Evolutionary conservation across 345 rosid species (phyloP).

Genomic region (Jatropha curcas): DNA sequence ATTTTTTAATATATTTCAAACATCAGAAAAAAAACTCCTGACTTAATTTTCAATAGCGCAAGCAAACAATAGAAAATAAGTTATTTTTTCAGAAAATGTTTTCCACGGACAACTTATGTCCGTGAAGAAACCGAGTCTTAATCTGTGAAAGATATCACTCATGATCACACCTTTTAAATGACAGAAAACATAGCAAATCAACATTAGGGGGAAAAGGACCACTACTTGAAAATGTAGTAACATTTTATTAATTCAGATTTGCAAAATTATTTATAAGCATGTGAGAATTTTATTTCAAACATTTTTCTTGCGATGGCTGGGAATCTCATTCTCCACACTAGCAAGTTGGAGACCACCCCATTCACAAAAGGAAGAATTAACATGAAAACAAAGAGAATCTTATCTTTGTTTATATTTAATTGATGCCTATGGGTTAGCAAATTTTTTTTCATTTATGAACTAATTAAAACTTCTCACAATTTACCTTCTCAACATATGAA

Average conservation of each 20-base stretch:
- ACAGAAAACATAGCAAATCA: not conserved
- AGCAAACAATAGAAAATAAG: no score
- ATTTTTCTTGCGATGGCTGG: not conserved
- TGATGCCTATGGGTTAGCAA: not conserved
- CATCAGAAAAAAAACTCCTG: no score
- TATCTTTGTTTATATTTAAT: not conserved
- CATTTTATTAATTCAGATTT: not conserved
- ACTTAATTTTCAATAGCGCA: no score
- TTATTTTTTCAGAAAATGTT: no score
- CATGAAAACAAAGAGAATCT: not conserved
- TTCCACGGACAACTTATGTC: no score
- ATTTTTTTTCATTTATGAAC: not conserved
- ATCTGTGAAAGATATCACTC: not conserved
- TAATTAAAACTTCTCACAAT: not conserved
- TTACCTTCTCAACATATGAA: conserved; percentile 61
- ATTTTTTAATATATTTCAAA: no score
- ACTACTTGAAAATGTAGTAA: not conserved
- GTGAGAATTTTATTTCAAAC: not conserved
- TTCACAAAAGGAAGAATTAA: not conserved
- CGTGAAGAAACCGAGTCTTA: not conserved
- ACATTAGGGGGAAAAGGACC: not conserved
- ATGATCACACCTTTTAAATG: not conserved
- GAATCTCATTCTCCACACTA: not conserved
- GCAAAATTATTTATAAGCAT: not conserved
- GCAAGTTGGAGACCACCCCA: not conserved